Base-by-base conservation (phyloP, 23 red algal genomes). In the Cyanidium caldarium region DNA sequence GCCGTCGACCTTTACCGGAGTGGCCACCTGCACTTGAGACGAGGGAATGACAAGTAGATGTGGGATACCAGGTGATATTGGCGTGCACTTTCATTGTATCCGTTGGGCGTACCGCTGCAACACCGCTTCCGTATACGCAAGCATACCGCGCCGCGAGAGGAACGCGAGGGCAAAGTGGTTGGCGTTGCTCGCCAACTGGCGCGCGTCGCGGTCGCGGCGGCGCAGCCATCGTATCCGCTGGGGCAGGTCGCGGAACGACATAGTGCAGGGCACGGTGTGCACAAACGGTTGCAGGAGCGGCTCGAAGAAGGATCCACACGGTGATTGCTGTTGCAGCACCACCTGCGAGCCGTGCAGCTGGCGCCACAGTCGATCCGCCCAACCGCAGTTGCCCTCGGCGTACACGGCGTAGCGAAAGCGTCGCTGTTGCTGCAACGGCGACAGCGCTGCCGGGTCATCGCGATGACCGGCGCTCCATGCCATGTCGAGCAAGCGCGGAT, bases 311-410 rank as follows among this genome's bases (percentile, higher is more conserved):
- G 83, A 78, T 28, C 92, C 92, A 58, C 92, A 98, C 34, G 84
- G 92, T 35, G 92, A 87, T 42, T 88, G 72, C 66, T 98, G 92
- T 68, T 98, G 88, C 43, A 98, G 70, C 34, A 87, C 68, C 31
- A 75, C 83, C 40, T 82, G 87, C 40, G 92, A 81, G 14, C 80
- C 84, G 61, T 87, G 87, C 41, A 98, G 19, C 58, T 98, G 92
- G 20, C 82, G 80, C 42, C 82, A 82, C 1, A 98, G 29, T 1
- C 92, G 80, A 78, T 98, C 92, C 39, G 92, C 92, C 92, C 92
- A 98, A 61, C 87, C 87, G 56, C 92, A 98, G 42, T 98, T 98
- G 33, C 92, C 92, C 65, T 98, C 92, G 14, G 92, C 92, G 46
- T 98, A 88, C 23, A 98, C 34, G 39, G 85, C 80, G 71, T 98